These are phyloP conservation scores for Ophiostoma novo-ulmi DNA, from an alignment of 2,329 filamentous ascomycete genomes.

Conservation along the genomic window DNA sequence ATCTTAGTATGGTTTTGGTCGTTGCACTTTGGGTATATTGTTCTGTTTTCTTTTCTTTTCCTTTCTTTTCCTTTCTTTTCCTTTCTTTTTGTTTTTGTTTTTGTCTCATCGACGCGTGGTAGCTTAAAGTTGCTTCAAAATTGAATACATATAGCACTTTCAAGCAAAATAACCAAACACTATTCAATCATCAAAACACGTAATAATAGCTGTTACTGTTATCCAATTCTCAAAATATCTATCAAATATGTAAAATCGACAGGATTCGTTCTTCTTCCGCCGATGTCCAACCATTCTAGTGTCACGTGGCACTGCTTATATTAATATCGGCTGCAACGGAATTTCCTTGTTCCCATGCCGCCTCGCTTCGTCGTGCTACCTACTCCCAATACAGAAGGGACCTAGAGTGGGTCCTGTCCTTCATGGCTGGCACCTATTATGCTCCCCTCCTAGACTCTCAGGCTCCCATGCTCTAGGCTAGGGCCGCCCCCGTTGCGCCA, in stretches of 20 bases:
- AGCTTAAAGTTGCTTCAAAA: no score
- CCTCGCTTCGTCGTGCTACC: background rate
- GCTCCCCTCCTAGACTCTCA: background rate
- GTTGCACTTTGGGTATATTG: no score
- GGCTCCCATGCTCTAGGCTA: background rate
- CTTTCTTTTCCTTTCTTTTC: background rate
- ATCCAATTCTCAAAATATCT: no score
- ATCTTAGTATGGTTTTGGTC: background rate
- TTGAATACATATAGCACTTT: no score
- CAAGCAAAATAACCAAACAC: no score
- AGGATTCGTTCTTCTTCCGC: no score
- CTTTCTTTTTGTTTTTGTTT: no score
- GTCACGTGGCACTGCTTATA: background rate
- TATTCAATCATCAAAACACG: no score
- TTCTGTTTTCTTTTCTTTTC: background rate
- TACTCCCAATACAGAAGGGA: background rate
- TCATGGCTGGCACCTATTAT: background rate
- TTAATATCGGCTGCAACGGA: background rate
- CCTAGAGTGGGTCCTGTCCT: slow-evolving; percentile 20
- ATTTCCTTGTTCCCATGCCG: slow-evolving; percentile 18
- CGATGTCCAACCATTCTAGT: background rate
- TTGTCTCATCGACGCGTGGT: no score
- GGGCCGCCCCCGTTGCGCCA: slow-evolving; percentile 14
- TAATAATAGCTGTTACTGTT: no score
- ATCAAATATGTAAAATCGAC: no score